These are phyloP conservation scores for Xylaria grammica DNA, from an alignment of 495 filamentous ascomycete genomes.

Conservation along the genomic window DNA sequence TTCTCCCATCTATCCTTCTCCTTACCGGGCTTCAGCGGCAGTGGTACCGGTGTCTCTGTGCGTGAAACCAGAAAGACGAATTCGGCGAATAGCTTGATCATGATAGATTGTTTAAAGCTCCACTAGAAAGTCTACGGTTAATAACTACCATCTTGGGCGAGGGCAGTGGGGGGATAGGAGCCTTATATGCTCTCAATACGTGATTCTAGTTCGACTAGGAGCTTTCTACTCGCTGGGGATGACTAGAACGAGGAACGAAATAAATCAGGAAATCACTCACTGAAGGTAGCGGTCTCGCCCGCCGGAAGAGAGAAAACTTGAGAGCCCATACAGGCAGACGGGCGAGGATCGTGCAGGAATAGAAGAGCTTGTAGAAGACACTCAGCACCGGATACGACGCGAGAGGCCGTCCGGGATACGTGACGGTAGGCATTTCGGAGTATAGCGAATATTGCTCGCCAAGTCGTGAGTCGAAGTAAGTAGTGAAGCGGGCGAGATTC, in stretches of 20 bases:
- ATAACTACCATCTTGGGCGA: background rate
- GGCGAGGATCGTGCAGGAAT: conserved; percentile 17
- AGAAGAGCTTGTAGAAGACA: conserved; percentile 23
- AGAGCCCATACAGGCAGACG: conserved; percentile 22
- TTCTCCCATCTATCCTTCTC: conserved; percentile 24
- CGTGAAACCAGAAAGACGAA: background rate
- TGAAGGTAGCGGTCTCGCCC: conserved; percentile 17
- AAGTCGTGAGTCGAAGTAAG: background rate
- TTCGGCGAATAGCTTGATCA: background rate
- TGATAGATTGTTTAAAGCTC: conserved; percentile 19
- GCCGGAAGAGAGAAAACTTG: conserved; percentile 16
- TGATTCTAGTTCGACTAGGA: background rate
- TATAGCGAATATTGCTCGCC: background rate
- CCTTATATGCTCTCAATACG: background rate
- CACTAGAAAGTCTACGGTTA: conserved; percentile 13
- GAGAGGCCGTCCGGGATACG: conserved; percentile 18
- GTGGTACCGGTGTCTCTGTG: conserved; percentile 13
- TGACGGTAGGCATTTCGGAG: conserved; percentile 17
- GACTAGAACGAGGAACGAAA: background rate
- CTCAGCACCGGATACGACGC: conserved; percentile 25
- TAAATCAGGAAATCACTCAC: background rate
- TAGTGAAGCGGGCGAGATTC: background rate
- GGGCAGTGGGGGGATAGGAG: background rate
- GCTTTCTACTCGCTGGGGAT: background rate
- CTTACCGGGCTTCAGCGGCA: conserved; percentile 16